These are phyloP conservation scores for Ilyonectria sp. DNA, from an alignment of 2,329 filamentous ascomycete genomes.

Conservation along the genomic window DNA sequence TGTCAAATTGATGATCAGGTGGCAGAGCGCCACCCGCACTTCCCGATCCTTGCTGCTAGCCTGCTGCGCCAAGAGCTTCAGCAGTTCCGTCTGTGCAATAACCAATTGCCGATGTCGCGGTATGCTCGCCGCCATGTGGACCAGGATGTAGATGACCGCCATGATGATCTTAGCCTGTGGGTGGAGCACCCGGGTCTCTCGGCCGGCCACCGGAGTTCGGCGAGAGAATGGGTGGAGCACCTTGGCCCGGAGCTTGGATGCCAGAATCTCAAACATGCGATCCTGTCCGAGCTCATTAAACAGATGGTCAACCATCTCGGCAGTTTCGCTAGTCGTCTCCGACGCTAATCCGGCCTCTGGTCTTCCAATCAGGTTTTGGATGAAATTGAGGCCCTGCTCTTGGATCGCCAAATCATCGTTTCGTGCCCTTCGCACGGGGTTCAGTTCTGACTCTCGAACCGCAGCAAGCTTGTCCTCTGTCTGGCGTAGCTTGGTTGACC, in stretches of 20 bases:
- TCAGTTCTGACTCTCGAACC: constrained; percentile 77
- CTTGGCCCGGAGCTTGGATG: constrained; percentile 80
- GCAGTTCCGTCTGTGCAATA: constrained; percentile 81
- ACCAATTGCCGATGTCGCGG: constrained; percentile 84
- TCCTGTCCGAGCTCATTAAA: constrained; percentile 83
- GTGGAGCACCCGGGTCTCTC: constrained; percentile 67
- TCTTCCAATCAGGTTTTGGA: constrained; percentile 89
- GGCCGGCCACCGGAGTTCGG: constrained; percentile 51
- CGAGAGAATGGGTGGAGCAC: constrained; percentile 68
- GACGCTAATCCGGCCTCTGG: constrained; percentile 63
- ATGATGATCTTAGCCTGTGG: constrained; percentile 80
- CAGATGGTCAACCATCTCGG: constrained; percentile 87
- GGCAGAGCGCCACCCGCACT: constrained; percentile 84
- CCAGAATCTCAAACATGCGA: constrained; percentile 84
- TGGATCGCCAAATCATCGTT: constrained; percentile 89
- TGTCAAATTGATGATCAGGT: constrained; percentile 88
- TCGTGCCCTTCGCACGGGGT: constrained; percentile 76
- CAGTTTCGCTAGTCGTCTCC: constrained; percentile 65
- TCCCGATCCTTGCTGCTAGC: constrained; percentile 81
- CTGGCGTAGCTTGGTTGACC: constrained; percentile 62
- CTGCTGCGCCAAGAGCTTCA: constrained; percentile 80
- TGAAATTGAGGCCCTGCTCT: constrained; percentile 90
- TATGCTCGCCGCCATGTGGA: constrained; percentile 88
- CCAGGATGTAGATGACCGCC: constrained; percentile 84
- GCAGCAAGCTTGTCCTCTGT: constrained; percentile 65